Conservation (phyloP, 768 basidiomycete species). For the Auriscalpium orientale region DNA sequence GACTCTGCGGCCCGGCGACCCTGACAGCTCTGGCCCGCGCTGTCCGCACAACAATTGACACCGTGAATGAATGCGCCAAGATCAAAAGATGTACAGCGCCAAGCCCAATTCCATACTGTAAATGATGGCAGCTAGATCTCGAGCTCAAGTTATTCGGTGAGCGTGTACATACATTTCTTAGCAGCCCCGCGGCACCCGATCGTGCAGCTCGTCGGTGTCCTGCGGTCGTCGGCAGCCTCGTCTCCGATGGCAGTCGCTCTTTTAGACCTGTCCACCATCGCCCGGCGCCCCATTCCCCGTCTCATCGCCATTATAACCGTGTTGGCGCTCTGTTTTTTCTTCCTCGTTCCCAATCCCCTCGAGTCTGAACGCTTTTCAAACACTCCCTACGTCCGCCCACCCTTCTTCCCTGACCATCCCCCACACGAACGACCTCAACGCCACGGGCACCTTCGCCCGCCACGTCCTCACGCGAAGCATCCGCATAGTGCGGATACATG, state of each 20-base stretch:
- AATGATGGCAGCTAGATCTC: too few relatives aligned
- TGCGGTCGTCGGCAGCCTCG: neutral
- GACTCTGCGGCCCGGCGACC: too few relatives aligned
- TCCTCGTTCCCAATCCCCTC: neutral
- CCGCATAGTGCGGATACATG: conserved; percentile 25
- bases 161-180: too few relatives aligned
- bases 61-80: too few relatives aligned
- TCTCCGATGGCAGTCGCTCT: neutral
- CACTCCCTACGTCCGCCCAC: neutral
- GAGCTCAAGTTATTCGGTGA: too few relatives aligned
- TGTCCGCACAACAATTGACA: too few relatives aligned
- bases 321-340: neutral
- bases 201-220: too few relatives aligned
- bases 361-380: conserved; percentile 5
- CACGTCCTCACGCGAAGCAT: neutral
- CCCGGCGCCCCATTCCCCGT: neutral
- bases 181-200: too few relatives aligned
- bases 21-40: too few relatives aligned
- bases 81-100: too few relatives aligned
- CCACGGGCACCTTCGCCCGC: neutral
- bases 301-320: neutral
- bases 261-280: neutral
- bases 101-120: too few relatives aligned
- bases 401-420: neutral
- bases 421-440: neutral